Percentiles rank a stretch among this genome's conserved stretches.
These are phyloP conservation scores for Trichoderma reesei DNA, from an alignment of 495 filamentous ascomycete genomes.

Conservation along the genomic window DNA sequence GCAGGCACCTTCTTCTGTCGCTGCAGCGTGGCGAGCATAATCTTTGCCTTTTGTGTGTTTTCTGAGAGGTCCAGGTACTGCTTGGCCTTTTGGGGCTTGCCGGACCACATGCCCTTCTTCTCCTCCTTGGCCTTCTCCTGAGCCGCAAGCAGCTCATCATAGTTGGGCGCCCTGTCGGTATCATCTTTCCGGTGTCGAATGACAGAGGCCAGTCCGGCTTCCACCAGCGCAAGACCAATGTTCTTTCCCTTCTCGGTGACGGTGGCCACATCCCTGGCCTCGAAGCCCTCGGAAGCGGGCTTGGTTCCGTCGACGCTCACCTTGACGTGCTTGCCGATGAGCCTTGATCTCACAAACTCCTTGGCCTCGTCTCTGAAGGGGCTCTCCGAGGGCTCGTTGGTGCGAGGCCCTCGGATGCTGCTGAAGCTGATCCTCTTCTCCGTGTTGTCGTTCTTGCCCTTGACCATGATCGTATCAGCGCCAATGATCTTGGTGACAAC, in stretches of 20 bases:
- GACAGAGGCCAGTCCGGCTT: slow-evolving; percentile 85
- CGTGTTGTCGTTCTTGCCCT: slow-evolving; percentile 60
- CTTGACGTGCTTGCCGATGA: slow-evolving; percentile 92
- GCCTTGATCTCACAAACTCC: slow-evolving; percentile 84
- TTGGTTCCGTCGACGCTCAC: slow-evolving; percentile 83
- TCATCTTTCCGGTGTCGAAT: slow-evolving; percentile 91
- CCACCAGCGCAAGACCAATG: slow-evolving; percentile 70
- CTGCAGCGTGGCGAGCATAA: slow-evolving; percentile 74
- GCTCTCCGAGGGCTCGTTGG: slow-evolving; percentile 46
- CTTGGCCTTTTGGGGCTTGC: slow-evolving; percentile 71
- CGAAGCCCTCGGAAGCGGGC: slow-evolving; percentile 80
- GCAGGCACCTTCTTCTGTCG: slow-evolving; percentile 89
- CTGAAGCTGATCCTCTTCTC: slow-evolving; percentile 90
- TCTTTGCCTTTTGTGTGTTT: slow-evolving; percentile 86
- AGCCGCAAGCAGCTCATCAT: slow-evolving; percentile 82
- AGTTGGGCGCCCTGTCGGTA: slow-evolving; percentile 81
- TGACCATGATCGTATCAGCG: slow-evolving; percentile 79
- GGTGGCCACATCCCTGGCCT: slow-evolving; percentile 89
- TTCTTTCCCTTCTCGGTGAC: slow-evolving; percentile 78
- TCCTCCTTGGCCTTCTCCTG: slow-evolving; percentile 76
- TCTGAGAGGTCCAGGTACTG: slow-evolving; percentile 85
- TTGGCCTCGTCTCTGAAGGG: slow-evolving; percentile 90
- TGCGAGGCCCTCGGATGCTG: slow-evolving; percentile 82
- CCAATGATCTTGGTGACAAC: slow-evolving; percentile 75
- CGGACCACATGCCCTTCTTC: slow-evolving; percentile 87